Base-by-base conservation (phyloP, 75 land plant species). In the Larix kaempferi region DNA sequence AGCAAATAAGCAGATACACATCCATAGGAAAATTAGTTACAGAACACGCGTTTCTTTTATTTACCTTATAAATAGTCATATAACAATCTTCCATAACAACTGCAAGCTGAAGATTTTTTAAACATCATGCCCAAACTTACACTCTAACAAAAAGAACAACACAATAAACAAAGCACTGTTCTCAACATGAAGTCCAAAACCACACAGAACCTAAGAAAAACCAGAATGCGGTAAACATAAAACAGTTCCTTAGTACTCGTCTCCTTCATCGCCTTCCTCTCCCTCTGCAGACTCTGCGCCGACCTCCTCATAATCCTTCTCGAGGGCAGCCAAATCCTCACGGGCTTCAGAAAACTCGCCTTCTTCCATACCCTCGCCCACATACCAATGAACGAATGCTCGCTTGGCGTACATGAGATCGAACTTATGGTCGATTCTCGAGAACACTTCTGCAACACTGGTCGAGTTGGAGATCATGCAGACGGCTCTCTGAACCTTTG, bases 371-470 rank as follows among this genome's bases (percentile, higher is more conserved):
- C 91, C 91, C 84, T 89, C 91, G 14, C 92, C 92, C 14, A 90
- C 91, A 59, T 90, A 90, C 92, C 92, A 90, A 74, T 90, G 91
- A 22, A 90, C 92, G 73, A 90, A 90, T 7, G 92, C 91, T 54
- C 91, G 84, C 79, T 90, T 90, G 8, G 90, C 83, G 29, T 90
- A 90, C 91, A 90, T 90, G 79, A 90, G 86, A 75, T 90, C 92
- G 74, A 89, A 86, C 83, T 89, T 90, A 75, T 85, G 83, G 55
- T 90, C 92, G 37, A 90, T 84, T 25, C 91, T 76, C 17, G 89
- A 87, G 78, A 89, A 89, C 74, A 89, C 91, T 80, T 89, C 91
- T 0, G 91, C 91, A 26, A 89, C 90, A 52, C 90, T 88, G 59
- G 91, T 89, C 13, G 87, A 84, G 79, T 89, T 89, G 59, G 91